Evolutionary conservation across 2,329 filamentous ascomycete genomes (phyloP).

Genomic region (Apiospora marii): DNA sequence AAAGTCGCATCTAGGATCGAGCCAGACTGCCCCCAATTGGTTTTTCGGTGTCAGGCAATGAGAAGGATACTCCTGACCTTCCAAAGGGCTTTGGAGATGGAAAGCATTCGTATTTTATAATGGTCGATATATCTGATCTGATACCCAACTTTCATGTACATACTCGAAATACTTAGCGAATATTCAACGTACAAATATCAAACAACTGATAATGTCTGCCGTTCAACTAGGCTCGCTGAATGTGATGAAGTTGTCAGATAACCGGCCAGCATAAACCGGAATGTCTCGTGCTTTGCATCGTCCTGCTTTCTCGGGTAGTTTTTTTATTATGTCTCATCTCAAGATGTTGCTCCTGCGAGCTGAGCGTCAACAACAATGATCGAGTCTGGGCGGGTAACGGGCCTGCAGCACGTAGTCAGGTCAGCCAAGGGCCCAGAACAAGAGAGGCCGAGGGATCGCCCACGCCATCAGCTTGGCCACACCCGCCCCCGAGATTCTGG

Average conservation of each 20-base stretch:
- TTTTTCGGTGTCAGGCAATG: slow-evolving; percentile 42
- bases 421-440: slow-evolving; percentile 9
- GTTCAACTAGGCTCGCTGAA: background rate
- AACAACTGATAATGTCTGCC: background rate
- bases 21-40: slow-evolving; percentile 40
- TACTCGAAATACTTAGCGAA: background rate
- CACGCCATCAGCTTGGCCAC: background rate
- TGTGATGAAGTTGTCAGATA: background rate
- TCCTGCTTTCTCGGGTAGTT: no score
- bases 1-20: slow-evolving; percentile 42
- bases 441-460: background rate
- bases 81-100: background rate
- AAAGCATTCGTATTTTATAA: background rate
- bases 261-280: background rate
- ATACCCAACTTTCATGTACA: slow-evolving; percentile 8
- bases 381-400: background rate
- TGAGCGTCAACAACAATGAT: background rate
- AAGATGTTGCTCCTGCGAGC: background rate
- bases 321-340: background rate
- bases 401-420: background rate
- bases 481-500: background rate
- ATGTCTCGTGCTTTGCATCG: background rate
- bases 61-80: background rate
- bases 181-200: background rate
- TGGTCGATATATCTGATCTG: slow-evolving; percentile 6